Conservation (phyloP, 1,284 basidiomycete species). For the Porodaedalea pini region DNA sequence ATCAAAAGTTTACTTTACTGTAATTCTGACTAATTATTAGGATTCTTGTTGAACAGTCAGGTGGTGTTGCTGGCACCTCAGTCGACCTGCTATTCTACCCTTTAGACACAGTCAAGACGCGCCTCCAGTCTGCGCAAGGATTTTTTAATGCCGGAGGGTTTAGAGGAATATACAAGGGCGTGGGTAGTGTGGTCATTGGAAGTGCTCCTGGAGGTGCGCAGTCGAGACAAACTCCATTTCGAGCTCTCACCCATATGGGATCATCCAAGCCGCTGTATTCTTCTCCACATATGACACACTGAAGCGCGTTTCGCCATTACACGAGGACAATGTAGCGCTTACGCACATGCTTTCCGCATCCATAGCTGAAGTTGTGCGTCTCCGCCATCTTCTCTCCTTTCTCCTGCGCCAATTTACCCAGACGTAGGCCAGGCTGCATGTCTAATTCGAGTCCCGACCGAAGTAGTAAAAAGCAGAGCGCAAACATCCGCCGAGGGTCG, state of each 20-base stretch:
- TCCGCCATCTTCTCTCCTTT: slow-evolving; percentile 23
- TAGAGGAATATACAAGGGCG: slow-evolving; percentile 87
- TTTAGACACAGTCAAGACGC: slow-evolving; percentile 95
- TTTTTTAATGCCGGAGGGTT: slow-evolving; percentile 89
- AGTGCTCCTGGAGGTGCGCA: slow-evolving; percentile 89
- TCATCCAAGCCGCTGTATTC: slow-evolving; percentile 75
- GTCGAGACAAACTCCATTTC: not conserved
- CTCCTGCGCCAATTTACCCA: slow-evolving; percentile 31
- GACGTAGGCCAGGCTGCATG: slow-evolving; percentile 70
- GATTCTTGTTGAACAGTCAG: slow-evolving; percentile 57
- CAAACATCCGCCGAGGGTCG: slow-evolving; percentile 72
- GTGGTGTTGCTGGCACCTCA: slow-evolving; percentile 82
- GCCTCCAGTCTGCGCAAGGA: slow-evolving; percentile 85
- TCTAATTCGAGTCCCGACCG: slow-evolving; percentile 89
- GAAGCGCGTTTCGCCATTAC: slow-evolving; percentile 69
- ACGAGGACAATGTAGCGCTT: slow-evolving; percentile 56
- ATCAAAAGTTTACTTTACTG: not conserved
- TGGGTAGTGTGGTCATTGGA: slow-evolving; percentile 93
- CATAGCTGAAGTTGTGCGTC: slow-evolving; percentile 75
- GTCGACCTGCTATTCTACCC: slow-evolving; percentile 97
- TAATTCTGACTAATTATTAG: not conserved
- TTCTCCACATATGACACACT: slow-evolving; percentile 93
- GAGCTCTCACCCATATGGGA: too few relatives aligned
- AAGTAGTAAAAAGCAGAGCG: slow-evolving; percentile 86
- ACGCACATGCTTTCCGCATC: slow-evolving; percentile 84